A percentile compares a stretch with the other conserved stretches of the same genome.
Evolutionary conservation across 495 filamentous ascomycete species (phyloP).

Genomic region (Aspergillus carlsbadensis): DNA sequence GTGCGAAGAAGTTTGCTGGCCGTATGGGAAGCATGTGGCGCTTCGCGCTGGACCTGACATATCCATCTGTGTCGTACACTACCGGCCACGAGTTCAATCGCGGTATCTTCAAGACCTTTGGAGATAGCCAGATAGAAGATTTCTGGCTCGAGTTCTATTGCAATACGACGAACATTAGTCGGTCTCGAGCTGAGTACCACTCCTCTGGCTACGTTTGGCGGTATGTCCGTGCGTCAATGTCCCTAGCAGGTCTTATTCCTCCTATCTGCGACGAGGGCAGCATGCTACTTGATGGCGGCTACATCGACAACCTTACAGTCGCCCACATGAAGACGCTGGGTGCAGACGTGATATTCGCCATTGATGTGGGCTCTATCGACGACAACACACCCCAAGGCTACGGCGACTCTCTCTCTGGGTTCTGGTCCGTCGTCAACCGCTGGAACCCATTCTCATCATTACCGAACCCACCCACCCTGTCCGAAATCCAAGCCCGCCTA

Average conservation of each 20-base stretch:
- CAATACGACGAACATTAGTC: conserved; percentile 97
- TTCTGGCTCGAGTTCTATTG: conserved; percentile 99
- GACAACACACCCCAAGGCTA: conserved; percentile 88
- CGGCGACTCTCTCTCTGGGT: conserved; percentile 90
- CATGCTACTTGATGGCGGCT: conserved; percentile 95
- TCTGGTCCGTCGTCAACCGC: conserved; percentile 89
- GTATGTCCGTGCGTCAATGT: conserved; percentile 95
- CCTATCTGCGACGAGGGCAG: conserved; percentile 95
- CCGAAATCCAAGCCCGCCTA: conserved; percentile 91
- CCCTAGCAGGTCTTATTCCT: conserved; percentile 85
- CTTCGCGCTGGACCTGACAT: conserved; percentile 92
- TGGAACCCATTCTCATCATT: conserved; percentile 92
- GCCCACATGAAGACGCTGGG: conserved; percentile 95
- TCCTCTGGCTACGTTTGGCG: conserved; percentile 95
- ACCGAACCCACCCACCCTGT: conserved; percentile 90
- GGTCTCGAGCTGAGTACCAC: conserved; percentile 84
- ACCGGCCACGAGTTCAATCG: conserved; percentile 99
- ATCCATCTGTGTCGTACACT: conserved; percentile 92
- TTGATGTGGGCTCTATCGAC: conserved; percentile 90
- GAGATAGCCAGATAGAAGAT: conserved; percentile 94
- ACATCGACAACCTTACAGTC: conserved; percentile 95
- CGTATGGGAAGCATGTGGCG: conserved; percentile 98
- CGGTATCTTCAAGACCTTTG: conserved; percentile 98
- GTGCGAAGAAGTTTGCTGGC: conserved; percentile 94
- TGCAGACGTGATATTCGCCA: conserved; percentile 89